Conservation (phyloP, 306 rosid genomes). For the Trifolium repens region DNA sequence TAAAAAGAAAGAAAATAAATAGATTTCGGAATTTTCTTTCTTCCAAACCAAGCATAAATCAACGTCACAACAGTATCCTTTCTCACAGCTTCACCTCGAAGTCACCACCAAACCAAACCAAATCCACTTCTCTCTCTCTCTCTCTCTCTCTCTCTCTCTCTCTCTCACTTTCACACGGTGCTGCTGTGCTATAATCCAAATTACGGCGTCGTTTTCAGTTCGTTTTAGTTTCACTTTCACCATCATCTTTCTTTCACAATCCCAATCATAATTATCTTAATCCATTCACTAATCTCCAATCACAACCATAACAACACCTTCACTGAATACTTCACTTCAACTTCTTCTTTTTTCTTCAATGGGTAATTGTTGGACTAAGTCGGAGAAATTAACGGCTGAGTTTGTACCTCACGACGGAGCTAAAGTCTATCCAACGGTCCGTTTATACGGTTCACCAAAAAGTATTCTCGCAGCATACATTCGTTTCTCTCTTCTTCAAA, state of each 20-base stretch:
- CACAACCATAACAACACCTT: constrained; percentile 15
- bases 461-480: constrained; percentile 65
- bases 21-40: neutral
- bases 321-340: neutral
- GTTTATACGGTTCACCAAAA: constrained; percentile 65
- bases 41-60: constrained; percentile 40
- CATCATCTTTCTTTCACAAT: neutral
- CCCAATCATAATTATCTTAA: constrained; percentile 5
- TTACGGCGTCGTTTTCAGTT: constrained; percentile 44
- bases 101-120: constrained; percentile 3
- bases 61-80: constrained; percentile 3
- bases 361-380: constrained; percentile 68
- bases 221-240: constrained; percentile 21
- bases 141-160: too few species aligned
- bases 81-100: constrained; percentile 17
- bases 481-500: constrained; percentile 72
- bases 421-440: constrained; percentile 53
- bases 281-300: constrained; percentile 30
- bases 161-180: neutral
- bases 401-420: constrained; percentile 69
- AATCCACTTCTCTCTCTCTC: neutral
- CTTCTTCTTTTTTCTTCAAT: constrained; percentile 25
- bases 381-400: constrained; percentile 75
- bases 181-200: constrained; percentile 43
- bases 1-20: neutral